A percentile compares a stretch with the other conserved stretches of the same genome.
phyloP scores from a whole-genome alignment of 2,329 filamentous ascomycete genomes.

The Ophiostoma sp. region DNA sequence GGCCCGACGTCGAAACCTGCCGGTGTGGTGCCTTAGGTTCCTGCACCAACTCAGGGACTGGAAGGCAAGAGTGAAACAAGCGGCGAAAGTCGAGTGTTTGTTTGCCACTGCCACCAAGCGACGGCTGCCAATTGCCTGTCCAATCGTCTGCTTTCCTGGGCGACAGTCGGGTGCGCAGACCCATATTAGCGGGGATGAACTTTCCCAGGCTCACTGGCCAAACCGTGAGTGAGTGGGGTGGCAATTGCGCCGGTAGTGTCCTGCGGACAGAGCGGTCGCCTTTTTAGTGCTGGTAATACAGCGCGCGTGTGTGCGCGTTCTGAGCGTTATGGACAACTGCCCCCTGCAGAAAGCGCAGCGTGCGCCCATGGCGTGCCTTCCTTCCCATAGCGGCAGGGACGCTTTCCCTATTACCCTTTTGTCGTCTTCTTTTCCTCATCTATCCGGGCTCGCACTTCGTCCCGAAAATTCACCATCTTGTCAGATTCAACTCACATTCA shows the following conservation, averaged over 20 bases:
- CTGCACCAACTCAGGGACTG: slow-evolving; percentile 4
- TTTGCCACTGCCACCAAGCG: background rate
- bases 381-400: background rate
- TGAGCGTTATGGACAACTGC: background rate
- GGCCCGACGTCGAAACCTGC: background rate
- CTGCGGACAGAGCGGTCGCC: background rate
- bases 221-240: slow-evolving; percentile 8
- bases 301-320: slow-evolving; percentile 22
- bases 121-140: background rate
- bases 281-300: background rate
- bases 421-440: background rate
- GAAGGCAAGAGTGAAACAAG: background rate
- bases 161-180: background rate
- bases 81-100: background rate
- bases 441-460: background rate
- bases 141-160: background rate
- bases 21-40: background rate
- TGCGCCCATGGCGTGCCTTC: slow-evolving; percentile 1
- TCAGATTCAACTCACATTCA: slow-evolving; percentile 5
- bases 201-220: slow-evolving; percentile 13
- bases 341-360: slow-evolving; percentile 18
- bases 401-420: background rate
- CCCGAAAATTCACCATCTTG: background rate
- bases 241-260: slow-evolving; percentile 15
- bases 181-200: slow-evolving; percentile 15